These are phyloP conservation scores for Physocladia obscura DNA, from an alignment of 192 early-diverging fungal species.

Conservation along the genomic window DNA sequence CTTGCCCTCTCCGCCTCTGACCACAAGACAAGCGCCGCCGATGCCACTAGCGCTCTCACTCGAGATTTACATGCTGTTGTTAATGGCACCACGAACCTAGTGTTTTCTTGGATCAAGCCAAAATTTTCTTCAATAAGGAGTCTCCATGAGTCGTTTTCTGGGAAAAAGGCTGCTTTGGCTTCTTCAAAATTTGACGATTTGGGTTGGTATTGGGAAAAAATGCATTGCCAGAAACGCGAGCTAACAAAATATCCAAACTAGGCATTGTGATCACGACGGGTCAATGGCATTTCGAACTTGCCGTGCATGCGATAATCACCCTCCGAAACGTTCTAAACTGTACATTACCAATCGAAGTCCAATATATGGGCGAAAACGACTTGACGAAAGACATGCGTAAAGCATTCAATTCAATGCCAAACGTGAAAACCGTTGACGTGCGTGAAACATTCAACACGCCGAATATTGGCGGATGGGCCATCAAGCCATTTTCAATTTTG, in stretches of 20 bases:
- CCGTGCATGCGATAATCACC: conserved; percentile 12
- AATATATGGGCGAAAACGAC: conserved; percentile 45
- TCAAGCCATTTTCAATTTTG: conserved; percentile 64
- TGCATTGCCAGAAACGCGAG: too few relatives aligned
- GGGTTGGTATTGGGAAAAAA: too few relatives aligned
- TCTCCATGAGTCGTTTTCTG: conserved; percentile 10
- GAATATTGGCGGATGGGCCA: conserved; percentile 23
- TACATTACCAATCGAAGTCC: conserved; percentile 57
- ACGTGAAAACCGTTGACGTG: conserved; percentile 34
- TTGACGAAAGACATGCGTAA: background rate
- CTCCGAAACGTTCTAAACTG: conserved; percentile 39
- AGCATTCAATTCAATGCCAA: conserved; percentile 10
- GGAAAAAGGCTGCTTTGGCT: background rate
- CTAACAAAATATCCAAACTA: too few relatives aligned
- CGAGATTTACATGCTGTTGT: background rate
- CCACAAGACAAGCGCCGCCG: background rate
- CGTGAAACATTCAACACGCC: conserved; percentile 29
- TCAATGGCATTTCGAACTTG: conserved; percentile 31
- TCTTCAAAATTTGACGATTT: too few relatives aligned
- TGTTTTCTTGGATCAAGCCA: conserved; percentile 24
- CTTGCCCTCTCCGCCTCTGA: conserved; percentile 13
- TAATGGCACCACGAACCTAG: background rate
- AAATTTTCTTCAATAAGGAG: background rate
- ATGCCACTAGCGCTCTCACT: background rate
- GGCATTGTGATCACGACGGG: conserved; percentile 27